phyloP scores from a whole-genome alignment of 2,329 filamentous ascomycete species.

The Aurifilum marmelostoma region DNA sequence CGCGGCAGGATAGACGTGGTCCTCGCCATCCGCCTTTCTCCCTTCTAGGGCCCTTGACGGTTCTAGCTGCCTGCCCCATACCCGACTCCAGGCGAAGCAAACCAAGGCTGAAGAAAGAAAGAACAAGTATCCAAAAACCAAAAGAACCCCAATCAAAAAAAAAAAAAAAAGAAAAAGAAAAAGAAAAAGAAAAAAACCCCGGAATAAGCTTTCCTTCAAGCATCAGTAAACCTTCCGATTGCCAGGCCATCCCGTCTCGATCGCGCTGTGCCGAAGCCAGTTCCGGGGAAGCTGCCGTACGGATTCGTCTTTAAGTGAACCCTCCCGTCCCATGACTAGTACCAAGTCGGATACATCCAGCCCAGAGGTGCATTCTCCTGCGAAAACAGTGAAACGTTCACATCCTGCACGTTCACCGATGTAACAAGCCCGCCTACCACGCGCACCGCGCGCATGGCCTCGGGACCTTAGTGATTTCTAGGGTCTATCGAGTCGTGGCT shows the following conservation, averaged over 20 bases:
- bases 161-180: background rate
- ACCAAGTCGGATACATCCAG: background rate
- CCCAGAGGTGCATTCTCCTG: background rate
- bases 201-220: conserved; percentile 2
- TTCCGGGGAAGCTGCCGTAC: background rate
- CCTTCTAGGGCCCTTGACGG: background rate
- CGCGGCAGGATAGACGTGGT: background rate
- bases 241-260: background rate
- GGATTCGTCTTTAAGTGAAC: background rate
- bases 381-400: background rate
- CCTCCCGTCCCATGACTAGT: background rate
- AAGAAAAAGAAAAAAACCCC: background rate
- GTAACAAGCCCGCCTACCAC: background rate
- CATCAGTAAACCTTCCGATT: background rate
- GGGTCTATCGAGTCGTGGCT: background rate
- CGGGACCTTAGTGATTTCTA: background rate
- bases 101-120: background rate
- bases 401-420: background rate
- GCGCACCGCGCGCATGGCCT: too few relatives aligned
- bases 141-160: background rate
- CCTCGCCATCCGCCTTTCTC: too few relatives aligned
- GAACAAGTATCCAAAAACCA: background rate
- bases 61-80: background rate
- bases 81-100: background rate
- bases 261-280: background rate